These are phyloP conservation scores for Termitomyces sp. DNA, from an alignment of 768 basidiomycete species.

Conservation along the genomic window DNA sequence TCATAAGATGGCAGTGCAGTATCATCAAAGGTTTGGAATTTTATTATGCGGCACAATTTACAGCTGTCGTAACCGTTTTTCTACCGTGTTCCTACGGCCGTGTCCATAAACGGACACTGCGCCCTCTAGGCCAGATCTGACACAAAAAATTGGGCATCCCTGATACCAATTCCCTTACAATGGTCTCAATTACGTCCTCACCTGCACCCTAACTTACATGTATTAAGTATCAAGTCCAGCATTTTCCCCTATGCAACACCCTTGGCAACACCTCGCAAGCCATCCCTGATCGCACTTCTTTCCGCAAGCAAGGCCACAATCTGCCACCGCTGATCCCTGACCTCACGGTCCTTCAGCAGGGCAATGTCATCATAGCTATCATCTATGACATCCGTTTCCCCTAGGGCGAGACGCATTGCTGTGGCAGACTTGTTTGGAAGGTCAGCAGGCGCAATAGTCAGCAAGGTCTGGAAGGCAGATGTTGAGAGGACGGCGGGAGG, in stretches of 20 bases:
- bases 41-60: no score
- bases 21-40: no score
- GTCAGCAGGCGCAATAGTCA: slow-evolving; percentile 70
- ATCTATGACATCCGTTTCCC: slow-evolving; percentile 46
- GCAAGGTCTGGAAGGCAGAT: slow-evolving; percentile 71
- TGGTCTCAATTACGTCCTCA: not conserved
- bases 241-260: not conserved
- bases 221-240: not conserved
- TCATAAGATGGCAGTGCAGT: no score
- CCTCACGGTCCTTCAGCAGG: slow-evolving; percentile 57
- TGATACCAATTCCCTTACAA: no score
- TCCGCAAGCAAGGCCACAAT: slow-evolving; percentile 70
- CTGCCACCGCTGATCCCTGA: slow-evolving; percentile 70
- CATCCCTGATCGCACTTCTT: slow-evolving; percentile 64
- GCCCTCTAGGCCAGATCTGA: no score
- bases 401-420: slow-evolving; percentile 62
- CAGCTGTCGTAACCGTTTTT: no score
- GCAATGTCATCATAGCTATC: slow-evolving; percentile 47
- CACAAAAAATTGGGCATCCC: no score
- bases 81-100: no score
- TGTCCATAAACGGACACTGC: no score
- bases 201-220: not conserved
- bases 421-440: slow-evolving; percentile 78
- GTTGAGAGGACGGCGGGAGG: slow-evolving; percentile 50
- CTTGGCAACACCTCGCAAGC: slow-evolving; percentile 13